A percentile compares a stretch with the other conserved stretches of the same genome.
phyloP scores from a whole-genome alignment of 441 rosid genomes.

The Macaranga tanarius region DNA sequence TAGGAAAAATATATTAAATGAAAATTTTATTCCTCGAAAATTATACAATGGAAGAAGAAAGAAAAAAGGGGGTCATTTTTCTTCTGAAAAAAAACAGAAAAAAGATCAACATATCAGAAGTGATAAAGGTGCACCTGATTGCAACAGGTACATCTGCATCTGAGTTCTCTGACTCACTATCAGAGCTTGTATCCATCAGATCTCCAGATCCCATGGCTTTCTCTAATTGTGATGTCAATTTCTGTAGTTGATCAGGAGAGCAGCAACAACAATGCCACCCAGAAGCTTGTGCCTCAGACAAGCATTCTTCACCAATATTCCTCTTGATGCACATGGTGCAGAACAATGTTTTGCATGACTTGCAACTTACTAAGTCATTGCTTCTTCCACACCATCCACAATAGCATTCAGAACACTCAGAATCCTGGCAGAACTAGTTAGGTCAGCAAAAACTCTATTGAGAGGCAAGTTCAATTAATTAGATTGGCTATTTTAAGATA shows the following conservation, averaged over 20 bases:
- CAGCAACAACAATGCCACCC: slow-evolving; percentile 93
- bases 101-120: slow-evolving; percentile 8
- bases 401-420: slow-evolving; percentile 63
- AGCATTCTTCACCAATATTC: slow-evolving; percentile 78
- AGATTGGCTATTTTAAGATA: background rate
- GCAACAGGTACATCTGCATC: slow-evolving; percentile 51
- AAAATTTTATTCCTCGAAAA: background rate
- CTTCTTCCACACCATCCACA: slow-evolving; percentile 94
- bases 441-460: slow-evolving; percentile 22
- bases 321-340: slow-evolving; percentile 76
- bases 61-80: background rate
- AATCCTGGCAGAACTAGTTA: slow-evolving; percentile 50
- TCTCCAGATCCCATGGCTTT: slow-evolving; percentile 62
- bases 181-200: slow-evolving; percentile 57
- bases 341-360: slow-evolving; percentile 73
- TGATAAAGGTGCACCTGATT: slow-evolving; percentile 47
- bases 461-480: background rate
- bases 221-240: slow-evolving; percentile 66
- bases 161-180: slow-evolving; percentile 74
- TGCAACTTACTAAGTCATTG: slow-evolving; percentile 72
- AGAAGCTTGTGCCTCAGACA: slow-evolving; percentile 59
- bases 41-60: background rate
- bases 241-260: slow-evolving; percentile 70
- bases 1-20: background rate
- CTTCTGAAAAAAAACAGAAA: background rate